Evolutionary conservation across 1,284 basidiomycete species (phyloP).

Genomic region (Testicularia cyperi): DNA sequence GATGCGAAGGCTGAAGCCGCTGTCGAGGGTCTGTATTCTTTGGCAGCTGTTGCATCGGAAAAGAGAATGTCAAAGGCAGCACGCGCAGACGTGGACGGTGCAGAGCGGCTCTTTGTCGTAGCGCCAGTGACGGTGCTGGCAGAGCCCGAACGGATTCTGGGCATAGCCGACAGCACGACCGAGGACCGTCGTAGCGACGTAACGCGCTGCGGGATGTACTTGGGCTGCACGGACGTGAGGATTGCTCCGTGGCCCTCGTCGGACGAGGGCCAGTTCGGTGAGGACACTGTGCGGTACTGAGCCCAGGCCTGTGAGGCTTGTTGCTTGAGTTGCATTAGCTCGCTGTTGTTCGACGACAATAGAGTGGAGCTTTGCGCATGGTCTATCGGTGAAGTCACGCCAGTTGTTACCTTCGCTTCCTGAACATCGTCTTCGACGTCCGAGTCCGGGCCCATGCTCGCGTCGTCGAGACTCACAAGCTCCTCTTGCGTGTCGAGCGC

Average conservation of each 20-base stretch:
- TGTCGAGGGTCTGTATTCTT: no score
- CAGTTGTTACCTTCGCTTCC: no score
- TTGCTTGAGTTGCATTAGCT: conserved; percentile 18
- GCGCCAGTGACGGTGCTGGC: background rate
- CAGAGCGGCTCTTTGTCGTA: conserved; percentile 5
- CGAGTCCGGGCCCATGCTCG: conserved; percentile 6
- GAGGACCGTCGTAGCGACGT: conserved; percentile 20
- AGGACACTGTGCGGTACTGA: background rate
- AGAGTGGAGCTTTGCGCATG: no score
- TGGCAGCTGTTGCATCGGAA: no score
- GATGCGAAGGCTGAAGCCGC: no score
- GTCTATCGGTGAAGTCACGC: no score
- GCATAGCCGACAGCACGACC: conserved; percentile 9
- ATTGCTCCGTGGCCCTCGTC: background rate
- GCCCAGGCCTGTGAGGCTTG: conserved; percentile 26
- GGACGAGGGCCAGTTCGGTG: background rate
- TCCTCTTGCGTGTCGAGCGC: conserved; percentile 8
- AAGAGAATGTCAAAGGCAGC: no score
- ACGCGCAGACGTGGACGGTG: no score
- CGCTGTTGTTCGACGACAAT: no score
- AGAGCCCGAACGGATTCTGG: background rate
- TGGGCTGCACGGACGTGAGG: conserved; percentile 1
- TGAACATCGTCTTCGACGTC: background rate
- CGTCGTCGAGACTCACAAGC: conserved; percentile 2
- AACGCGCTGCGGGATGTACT: conserved; percentile 8